Conservation (phyloP, 495 filamentous ascomycete species). For the Lasiosphaeria miniovina region DNA sequence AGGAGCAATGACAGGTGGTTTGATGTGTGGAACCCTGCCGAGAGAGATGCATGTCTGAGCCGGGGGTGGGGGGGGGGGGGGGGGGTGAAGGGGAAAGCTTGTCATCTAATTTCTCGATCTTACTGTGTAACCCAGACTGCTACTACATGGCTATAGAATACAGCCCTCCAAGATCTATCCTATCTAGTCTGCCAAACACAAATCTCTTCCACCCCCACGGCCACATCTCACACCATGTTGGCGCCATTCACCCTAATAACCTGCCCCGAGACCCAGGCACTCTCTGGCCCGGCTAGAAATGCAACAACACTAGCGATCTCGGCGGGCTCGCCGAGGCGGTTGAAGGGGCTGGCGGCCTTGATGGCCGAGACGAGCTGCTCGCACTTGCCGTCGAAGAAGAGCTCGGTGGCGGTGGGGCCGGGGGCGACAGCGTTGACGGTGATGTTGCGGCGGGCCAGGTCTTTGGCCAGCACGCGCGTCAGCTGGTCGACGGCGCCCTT, state of each 20-base stretch:
- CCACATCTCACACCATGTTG: conserved; percentile 28
- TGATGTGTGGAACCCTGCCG: too few species aligned
- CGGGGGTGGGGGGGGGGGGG: too few species aligned
- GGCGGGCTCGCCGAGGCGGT: conserved; percentile 55
- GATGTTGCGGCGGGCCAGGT: conserved; percentile 52
- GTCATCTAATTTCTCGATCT: too few species aligned
- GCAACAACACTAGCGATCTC: conserved; percentile 59
- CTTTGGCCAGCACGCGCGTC: conserved; percentile 60
- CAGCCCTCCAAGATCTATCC: too few species aligned
- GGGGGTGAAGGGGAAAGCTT: too few species aligned
- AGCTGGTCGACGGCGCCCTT: conserved; percentile 74
- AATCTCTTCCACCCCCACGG: too few species aligned
- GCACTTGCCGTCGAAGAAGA: conserved; percentile 61
- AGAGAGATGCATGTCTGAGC: too few species aligned
- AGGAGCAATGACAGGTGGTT: too few species aligned
- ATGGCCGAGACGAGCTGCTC: conserved; percentile 56
- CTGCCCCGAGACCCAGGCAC: conserved; percentile 66
- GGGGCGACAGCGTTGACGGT: conserved; percentile 64
- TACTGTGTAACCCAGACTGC: too few species aligned
- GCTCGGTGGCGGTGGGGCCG: conserved; percentile 64
- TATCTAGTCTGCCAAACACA: too few species aligned
- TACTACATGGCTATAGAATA: too few species aligned
- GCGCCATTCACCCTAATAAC: conserved; percentile 61
- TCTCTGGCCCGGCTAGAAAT: conserved; percentile 50
- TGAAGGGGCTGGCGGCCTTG: conserved; percentile 50